phyloP scores from a whole-genome alignment of 2,329 filamentous ascomycete genomes.

The Phialophora expanda region DNA sequence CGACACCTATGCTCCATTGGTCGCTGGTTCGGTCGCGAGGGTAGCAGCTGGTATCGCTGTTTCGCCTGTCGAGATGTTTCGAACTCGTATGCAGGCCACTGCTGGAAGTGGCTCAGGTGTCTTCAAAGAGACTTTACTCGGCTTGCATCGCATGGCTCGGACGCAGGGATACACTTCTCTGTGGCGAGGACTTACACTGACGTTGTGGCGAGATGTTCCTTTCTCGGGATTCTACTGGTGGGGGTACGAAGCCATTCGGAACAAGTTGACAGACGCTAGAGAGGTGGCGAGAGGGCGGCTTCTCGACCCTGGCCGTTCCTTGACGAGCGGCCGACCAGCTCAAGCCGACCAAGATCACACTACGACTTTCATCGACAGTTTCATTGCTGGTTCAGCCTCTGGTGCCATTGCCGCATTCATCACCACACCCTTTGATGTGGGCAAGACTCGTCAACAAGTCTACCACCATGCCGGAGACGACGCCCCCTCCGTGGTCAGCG shows the following conservation, averaged over 20 bases:
- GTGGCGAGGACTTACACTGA: constrained; percentile 88
- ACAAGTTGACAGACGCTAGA: constrained; percentile 71
- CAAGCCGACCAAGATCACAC: constrained; percentile 71
- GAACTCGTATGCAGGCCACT: constrained; percentile 87
- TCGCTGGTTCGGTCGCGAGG: constrained; percentile 78
- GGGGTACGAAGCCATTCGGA: constrained; percentile 87
- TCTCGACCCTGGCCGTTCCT: constrained; percentile 48
- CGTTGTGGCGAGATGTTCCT: constrained; percentile 94
- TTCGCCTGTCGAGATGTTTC: constrained; percentile 90
- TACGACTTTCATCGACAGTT: constrained; percentile 85
- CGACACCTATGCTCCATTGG: constrained; percentile 77
- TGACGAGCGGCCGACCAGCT: constrained; percentile 52
- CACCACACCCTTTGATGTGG: constrained; percentile 95
- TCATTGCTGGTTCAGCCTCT: constrained; percentile 80
- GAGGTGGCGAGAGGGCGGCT: constrained; percentile 55
- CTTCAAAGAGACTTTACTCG: constrained; percentile 77
- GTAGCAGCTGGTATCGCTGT: constrained; percentile 81
- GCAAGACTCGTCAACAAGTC: constrained; percentile 93
- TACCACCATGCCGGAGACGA: constrained; percentile 64
- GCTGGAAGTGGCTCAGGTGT: constrained; percentile 65
- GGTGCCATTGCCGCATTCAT: constrained; percentile 84
- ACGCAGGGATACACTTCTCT: constrained; percentile 77
- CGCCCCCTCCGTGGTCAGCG: constrained; percentile 35
- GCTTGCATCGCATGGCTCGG: constrained; percentile 78
- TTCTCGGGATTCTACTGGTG: constrained; percentile 99